Conservation (phyloP, 306 rosid species). For the Fragaria vesca region DNA sequence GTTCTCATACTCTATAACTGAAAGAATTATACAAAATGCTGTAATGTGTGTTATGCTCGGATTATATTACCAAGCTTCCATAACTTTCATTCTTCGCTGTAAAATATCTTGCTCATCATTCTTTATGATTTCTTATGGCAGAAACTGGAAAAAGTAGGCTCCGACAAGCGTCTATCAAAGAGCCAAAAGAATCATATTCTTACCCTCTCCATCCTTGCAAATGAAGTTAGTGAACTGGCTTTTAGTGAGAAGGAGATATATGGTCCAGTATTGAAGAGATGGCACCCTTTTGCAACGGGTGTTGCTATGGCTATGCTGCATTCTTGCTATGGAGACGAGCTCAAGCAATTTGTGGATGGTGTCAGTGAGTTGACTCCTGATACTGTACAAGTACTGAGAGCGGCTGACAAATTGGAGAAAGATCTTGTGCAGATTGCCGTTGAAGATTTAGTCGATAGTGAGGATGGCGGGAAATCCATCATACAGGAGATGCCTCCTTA, state of each 20-base stretch:
- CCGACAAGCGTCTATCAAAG: slow-evolving; percentile 49
- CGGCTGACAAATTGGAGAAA: slow-evolving; percentile 94
- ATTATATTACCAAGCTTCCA: neutral
- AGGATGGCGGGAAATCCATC: slow-evolving; percentile 94
- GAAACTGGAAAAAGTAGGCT: slow-evolving; percentile 63
- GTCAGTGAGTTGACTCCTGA: slow-evolving; percentile 73
- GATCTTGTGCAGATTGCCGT: slow-evolving; percentile 97
- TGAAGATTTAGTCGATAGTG: slow-evolving; percentile 85
- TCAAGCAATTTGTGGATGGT: slow-evolving; percentile 62
- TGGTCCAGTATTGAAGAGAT: slow-evolving; percentile 79
- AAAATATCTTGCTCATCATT: slow-evolving; percentile 32
- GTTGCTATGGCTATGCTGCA: slow-evolving; percentile 87
- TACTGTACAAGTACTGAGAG: slow-evolving; percentile 69
- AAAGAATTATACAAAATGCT: neutral
- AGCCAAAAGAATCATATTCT: slow-evolving; percentile 53
- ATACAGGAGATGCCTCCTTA: slow-evolving; percentile 96
- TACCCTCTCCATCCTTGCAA: slow-evolving; percentile 65
- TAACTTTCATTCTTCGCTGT: neutral
- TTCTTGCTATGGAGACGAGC: slow-evolving; percentile 76
- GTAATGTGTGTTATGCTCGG: neutral
- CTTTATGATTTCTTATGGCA: slow-evolving; percentile 44
- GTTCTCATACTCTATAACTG: slow-evolving; percentile 30
- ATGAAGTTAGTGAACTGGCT: slow-evolving; percentile 63
- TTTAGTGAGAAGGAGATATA: slow-evolving; percentile 65
- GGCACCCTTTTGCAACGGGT: slow-evolving; percentile 89